Percentiles rank a stretch among this genome's conserved stretches.
phyloP scores from a whole-genome alignment of 306 rosid species.

The Citrullus colocynthis region DNA sequence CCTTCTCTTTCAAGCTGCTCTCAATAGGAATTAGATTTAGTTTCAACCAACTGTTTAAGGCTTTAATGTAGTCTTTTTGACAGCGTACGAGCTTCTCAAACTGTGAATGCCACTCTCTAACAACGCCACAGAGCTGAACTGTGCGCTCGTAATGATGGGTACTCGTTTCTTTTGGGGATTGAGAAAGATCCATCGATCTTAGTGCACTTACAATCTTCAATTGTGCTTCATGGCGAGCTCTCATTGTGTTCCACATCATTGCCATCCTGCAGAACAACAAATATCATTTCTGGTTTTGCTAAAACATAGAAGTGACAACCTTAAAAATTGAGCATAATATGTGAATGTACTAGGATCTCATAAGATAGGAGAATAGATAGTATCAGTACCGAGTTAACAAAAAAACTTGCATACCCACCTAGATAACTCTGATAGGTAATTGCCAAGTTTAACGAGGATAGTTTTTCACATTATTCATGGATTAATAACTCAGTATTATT shows the following conservation, averaged over 20 bases:
- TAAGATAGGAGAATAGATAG: background rate
- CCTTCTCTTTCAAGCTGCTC: conserved; percentile 79
- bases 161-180: conserved; percentile 64
- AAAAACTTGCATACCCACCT: background rate
- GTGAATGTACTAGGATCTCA: background rate
- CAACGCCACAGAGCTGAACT: conserved; percentile 45
- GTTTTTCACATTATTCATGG: background rate
- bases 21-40: conserved; percentile 78
- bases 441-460: background rate
- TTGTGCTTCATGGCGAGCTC: conserved; percentile 42
- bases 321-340: background rate
- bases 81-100: conserved; percentile 45
- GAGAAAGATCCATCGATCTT: conserved; percentile 42
- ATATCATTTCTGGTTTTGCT: background rate
- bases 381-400: background rate
- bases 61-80: conserved; percentile 61
- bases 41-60: conserved; percentile 63
- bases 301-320: background rate
- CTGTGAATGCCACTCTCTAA: conserved; percentile 58
- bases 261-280: conserved; percentile 53
- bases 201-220: conserved; percentile 25
- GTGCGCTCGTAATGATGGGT: conserved; percentile 75
- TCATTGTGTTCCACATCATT: conserved; percentile 69
- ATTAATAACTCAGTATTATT: background rate
- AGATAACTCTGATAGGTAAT: background rate